Conservation (phyloP, 768 basidiomycete species). For the Lactarius sanguifluus region DNA sequence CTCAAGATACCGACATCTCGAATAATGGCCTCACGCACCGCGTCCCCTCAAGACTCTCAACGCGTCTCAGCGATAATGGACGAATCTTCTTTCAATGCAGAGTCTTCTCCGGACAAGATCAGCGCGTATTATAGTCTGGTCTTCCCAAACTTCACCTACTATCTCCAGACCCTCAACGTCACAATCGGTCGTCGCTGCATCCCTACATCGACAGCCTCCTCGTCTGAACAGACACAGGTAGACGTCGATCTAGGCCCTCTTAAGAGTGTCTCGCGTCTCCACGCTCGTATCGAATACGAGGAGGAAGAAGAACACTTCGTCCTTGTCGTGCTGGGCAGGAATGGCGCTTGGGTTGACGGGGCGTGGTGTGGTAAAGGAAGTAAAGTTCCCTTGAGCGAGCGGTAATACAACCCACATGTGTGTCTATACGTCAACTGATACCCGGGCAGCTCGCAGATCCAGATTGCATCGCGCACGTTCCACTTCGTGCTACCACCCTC, state of each 20-base stretch:
- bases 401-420: conserved; percentile 46
- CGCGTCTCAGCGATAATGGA: conserved; percentile 35
- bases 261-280: conserved; percentile 96
- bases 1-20: conserved; percentile 19
- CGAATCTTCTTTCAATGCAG: conserved; percentile 29
- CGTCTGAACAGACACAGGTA: conserved; percentile 57
- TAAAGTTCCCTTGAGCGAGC: conserved; percentile 78
- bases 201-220: conserved; percentile 57
- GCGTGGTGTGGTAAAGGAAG: conserved; percentile 92
- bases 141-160: conserved; percentile 94
- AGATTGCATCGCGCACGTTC: conserved; percentile 96
- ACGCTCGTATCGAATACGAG: conserved; percentile 94
- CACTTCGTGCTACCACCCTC: conserved; percentile 94
- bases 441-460: conserved; percentile 77
- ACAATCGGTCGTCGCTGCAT: conserved; percentile 91
- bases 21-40: conserved; percentile 31
- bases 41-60: conserved; percentile 35
- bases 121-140: conserved; percentile 92
- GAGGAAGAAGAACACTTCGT: conserved; percentile 86
- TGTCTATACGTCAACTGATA: conserved; percentile 29
- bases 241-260: conserved; percentile 93
- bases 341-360: conserved; percentile 98
- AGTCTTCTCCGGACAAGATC: conserved; percentile 65
- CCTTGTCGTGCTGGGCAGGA: conserved; percentile 89
- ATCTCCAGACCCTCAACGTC: conserved; percentile 91